Base-by-base conservation (phyloP, 306 rosid species). In the Elaeagnus macrophylla region DNA sequence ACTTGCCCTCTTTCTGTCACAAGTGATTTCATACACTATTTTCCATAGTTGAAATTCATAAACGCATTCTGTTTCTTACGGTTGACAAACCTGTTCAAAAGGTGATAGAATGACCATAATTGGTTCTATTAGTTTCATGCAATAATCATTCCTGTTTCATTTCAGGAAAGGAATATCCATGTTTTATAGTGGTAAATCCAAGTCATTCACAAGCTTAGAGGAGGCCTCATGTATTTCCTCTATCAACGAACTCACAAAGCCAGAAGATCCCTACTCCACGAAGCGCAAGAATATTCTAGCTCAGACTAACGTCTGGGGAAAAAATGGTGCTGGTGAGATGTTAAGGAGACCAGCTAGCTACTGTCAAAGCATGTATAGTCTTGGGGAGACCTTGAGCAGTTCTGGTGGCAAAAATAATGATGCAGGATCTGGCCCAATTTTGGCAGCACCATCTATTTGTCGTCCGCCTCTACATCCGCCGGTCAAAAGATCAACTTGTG, bases 101-200 rank as follows among this genome's bases (percentile, higher is more conserved):
- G 25, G 14, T 11, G 15, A 1, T 25, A 56, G 18, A 57, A 8
- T 18, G 18, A 41, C 10, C n/a, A 15, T 46, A 11, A 44, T 49
- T 36, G 62, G 35, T 35, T 44, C 18, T 5, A 12, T 20, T 42
- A 9, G 9, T 14, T 43, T 39, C 43, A 41, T 41, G 7, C 54
- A 1, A 7, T 43, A 20, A 51, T 55, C 25, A 53, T 25, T 39
- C 57, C 32, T 52, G 39, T 66, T 40, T 15, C 47, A 48, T 72
- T 65, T 65, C 86, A 90, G 97, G 86, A 83, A 75, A 76, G 91
- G 97, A 61, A 90, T 90, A 53, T 90, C 97, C 39, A 79, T 44
- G 64, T 90, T 90, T 53, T 90, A 86, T 13, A 80, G 66, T n/a
- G 97, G 97, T 37, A 90, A 83, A 64, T 90, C 95, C 0, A 91